Evolutionary conservation across 176 grass and related monocot species (phyloP).

Genomic region (Bothriochloa decipiens): DNA sequence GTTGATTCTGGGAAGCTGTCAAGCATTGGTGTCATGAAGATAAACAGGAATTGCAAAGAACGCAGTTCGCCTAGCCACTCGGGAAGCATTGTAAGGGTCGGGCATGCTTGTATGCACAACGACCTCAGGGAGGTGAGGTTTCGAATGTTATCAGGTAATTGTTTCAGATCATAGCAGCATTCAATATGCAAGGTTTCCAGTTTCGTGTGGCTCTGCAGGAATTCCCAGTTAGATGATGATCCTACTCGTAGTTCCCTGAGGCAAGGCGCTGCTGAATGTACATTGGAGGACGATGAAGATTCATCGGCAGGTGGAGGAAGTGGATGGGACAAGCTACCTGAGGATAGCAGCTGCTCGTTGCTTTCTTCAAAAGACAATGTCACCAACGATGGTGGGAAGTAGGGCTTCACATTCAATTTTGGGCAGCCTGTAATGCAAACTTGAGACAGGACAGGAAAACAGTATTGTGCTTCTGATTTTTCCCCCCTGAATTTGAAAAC

Average conservation of each 20-base stretch:
- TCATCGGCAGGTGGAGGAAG: neutral
- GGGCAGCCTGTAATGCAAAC: neutral
- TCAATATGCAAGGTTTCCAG: too few relatives aligned
- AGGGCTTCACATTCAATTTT: neutral
- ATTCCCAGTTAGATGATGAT: neutral
- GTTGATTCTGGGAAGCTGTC: neutral
- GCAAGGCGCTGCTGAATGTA: neutral
- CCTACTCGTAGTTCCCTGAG: too few relatives aligned
- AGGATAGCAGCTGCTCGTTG: neutral
- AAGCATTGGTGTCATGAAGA: neutral
- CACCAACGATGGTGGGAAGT: neutral
- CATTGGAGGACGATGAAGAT: neutral
- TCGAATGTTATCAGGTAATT: slow-evolving; percentile 26
- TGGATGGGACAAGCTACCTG: neutral
- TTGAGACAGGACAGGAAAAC: neutral
- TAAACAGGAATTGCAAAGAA: neutral
- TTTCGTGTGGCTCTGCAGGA: neutral
- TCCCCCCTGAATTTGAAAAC: neutral
- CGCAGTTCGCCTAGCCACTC: slow-evolving; percentile 1
- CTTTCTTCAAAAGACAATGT: neutral
- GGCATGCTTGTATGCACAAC: neutral
- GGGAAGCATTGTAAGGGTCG: neutral
- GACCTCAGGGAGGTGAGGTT: neutral
- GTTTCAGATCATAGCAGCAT: neutral
- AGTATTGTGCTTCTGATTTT: neutral